Evolutionary conservation across 2,329 filamentous ascomycete species (phyloP), one percentile per base, ranked within the genome.

Genomic region (Pseudogymnoascus sp.): DNA sequence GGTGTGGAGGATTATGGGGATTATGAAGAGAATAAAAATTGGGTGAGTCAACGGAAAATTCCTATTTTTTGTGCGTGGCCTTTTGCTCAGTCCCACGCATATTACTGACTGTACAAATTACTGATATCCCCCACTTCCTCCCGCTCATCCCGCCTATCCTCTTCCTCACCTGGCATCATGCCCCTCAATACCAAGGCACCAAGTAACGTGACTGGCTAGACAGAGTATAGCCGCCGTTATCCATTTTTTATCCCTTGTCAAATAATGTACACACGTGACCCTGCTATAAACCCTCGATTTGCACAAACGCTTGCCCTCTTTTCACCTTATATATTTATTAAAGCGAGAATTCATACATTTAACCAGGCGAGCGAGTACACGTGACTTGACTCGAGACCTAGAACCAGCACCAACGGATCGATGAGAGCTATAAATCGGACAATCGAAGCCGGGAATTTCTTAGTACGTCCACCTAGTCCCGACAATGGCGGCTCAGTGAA

Each of bases 21-120:
- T 55, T 33, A 48, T 55, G 27, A 33, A 55, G 48, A 18, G 48
- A 33, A 55, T 33, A 55, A 55, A 55, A 18, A 52, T 18, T 33
- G 48, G 48, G 48, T 55, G 48, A 59, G 33, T 59, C 58, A 59
- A 59, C 33, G 33, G 58, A 37, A 59, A 59, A 59, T 25, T 39
- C 36, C 58, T 21, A 55, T 55, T 55, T 55, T 55, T 55, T 55
- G 48, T 55, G 48, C 48, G 48, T 55, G 48, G 27, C 48, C 48
- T 55, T 55, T 55, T 18, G 5, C 27, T 55, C 48, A 33, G 3
- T 37, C 35, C 10, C 48, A 33, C 5, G 18, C 33, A 59, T 59
- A 59, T 59, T 58, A 58, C 27, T 21, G 18, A 21, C 27, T 48
- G 42, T 21, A 48, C 42, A 48, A 29, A 29, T 21, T 29, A 48